Base-by-base conservation (phyloP, 1,284 basidiomycete genomes). In the Hemileia vastatrix region DNA sequence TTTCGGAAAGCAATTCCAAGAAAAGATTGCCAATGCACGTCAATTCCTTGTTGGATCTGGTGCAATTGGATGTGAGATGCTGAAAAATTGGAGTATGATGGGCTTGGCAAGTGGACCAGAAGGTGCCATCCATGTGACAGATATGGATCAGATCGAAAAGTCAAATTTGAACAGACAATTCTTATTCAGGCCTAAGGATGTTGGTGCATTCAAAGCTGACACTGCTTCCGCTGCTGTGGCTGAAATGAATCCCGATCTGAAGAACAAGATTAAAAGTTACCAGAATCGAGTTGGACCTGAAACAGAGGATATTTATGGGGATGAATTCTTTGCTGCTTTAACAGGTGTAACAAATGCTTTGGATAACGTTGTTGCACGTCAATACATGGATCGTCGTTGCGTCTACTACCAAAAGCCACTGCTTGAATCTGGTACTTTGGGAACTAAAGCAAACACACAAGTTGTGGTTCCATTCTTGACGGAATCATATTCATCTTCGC, bases 21-120 rank as follows among this genome's bases (percentile, higher is more conserved):
- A 88, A 45, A 95, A 90, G 81, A 86, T 99, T 64, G 83, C 84
- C 57, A 88, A 90, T 74, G 85, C 90, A 75, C 83, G 88, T 45
- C 89, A 98, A 75, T 99, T 99, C 83, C 83, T 99, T 27, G 95
- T 99, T 58, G 94, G 94, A 9, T 87, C 93, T 23, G 95, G 95
- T 64, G 95, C 95, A 50, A 98, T 99, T 75, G 95, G 95, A 21
- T 99, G 95, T 75, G 95, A 99, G 79, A 98, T 98, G 95, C 80
- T 99, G 73, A 99, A 99, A 82, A 99, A 98, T 78, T 99, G 95
- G 95, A 88, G 88, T 71, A 91, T 98, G 91, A 95, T 98, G 83
- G 95, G 95, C 68, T 80, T 99, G 49, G 94, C 84, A 8, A 83
- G 86, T 47, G 90, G 89, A 2, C 80, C 84, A 11, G 80, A 86